Evolutionary conservation across 176 grass and related monocot species (phyloP).

Genomic region (Leersia perrieri): DNA sequence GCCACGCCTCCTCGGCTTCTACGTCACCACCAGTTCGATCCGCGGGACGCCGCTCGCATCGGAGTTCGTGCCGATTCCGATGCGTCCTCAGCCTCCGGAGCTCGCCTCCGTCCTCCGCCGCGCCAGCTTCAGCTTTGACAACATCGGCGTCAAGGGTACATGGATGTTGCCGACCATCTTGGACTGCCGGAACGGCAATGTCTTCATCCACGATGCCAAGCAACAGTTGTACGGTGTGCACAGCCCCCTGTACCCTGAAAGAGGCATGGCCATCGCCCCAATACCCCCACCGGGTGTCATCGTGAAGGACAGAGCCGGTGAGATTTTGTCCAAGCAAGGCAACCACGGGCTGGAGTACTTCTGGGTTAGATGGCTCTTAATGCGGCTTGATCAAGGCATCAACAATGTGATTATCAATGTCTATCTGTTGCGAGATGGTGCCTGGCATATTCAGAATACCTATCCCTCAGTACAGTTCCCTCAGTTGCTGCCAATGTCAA

Average conservation of each 20-base stretch:
- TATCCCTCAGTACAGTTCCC: neutral
- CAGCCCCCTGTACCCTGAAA: neutral
- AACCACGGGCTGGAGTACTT: neutral
- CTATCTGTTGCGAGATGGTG: neutral
- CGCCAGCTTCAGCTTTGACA: neutral
- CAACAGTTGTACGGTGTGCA: too few species aligned
- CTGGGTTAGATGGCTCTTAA: too few species aligned
- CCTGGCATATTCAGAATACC: neutral
- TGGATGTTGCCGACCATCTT: neutral
- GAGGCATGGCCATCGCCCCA: neutral
- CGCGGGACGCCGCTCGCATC: too few species aligned
- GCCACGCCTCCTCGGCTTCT: too few species aligned
- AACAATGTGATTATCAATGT: neutral
- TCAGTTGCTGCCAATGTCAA: neutral
- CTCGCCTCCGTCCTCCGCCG: neutral
- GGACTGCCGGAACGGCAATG: neutral
- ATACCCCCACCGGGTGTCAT: neutral
- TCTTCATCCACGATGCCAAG: neutral
- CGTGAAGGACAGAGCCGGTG: neutral
- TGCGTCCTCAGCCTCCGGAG: too few species aligned
- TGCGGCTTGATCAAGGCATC: too few species aligned
- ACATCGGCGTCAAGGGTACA: too few species aligned
- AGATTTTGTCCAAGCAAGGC: neutral
- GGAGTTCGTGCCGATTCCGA: too few species aligned
- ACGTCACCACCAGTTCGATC: too few species aligned